phyloP scores from a whole-genome alignment of 2,329 filamentous ascomycete genomes.

The Ceratocystiopsis brevicomis region DNA sequence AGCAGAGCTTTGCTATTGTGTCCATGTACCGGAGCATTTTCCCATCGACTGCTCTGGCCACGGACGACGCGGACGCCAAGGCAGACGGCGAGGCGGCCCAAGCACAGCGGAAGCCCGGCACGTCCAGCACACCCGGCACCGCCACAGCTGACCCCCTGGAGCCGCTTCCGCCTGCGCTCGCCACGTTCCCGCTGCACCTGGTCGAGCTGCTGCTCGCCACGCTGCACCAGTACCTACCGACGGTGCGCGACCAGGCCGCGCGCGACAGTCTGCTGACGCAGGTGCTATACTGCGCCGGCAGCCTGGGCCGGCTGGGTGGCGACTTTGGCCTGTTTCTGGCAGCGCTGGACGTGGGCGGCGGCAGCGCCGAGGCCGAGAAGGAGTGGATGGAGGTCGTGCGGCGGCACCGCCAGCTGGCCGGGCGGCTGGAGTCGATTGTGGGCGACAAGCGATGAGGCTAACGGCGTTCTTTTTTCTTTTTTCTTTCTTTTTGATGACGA shows the following conservation, averaged over 20 bases:
- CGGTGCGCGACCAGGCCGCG: conserved; percentile 59
- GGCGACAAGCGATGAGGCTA: conserved; percentile 17
- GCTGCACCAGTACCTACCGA: conserved; percentile 57
- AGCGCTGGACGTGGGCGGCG: conserved; percentile 26
- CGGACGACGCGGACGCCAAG: too few relatives aligned
- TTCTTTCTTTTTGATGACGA: too few relatives aligned
- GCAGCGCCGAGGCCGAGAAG: conserved; percentile 22
- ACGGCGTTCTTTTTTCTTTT: too few relatives aligned
- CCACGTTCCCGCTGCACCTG: conserved; percentile 70
- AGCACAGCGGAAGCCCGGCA: too few relatives aligned
- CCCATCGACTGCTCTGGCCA: conserved; percentile 17
- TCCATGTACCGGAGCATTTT: conserved; percentile 91
- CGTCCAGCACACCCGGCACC: background rate
- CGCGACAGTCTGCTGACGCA: conserved; percentile 82
- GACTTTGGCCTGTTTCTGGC: conserved; percentile 86
- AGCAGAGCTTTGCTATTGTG: conserved; percentile 90
- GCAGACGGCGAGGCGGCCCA: too few relatives aligned
- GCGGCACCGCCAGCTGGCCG: conserved; percentile 69
- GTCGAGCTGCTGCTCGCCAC: conserved; percentile 66
- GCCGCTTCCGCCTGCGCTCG: conserved; percentile 54
- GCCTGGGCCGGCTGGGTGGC: conserved; percentile 70
- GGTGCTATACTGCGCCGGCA: conserved; percentile 81
- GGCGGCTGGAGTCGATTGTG: conserved; percentile 52
- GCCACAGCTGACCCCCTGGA: conserved; percentile 23
- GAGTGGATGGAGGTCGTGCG: conserved; percentile 84